Base-by-base conservation (phyloP, 2,329 filamentous ascomycete species). In the Trichoderma atrobrunneum region DNA sequence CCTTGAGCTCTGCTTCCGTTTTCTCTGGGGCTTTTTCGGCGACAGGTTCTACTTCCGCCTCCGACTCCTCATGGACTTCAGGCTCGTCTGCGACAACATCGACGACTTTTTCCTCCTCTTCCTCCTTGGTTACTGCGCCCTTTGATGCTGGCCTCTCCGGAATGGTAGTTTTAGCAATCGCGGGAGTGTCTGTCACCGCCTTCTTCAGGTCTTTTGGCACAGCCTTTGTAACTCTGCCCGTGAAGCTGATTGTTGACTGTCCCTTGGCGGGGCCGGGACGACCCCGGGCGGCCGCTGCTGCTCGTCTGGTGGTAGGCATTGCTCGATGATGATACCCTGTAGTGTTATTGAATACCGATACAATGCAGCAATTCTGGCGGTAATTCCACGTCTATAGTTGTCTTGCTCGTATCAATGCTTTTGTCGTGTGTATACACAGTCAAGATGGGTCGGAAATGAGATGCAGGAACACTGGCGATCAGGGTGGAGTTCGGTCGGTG, bases 231-330 rank as follows among this genome's bases (percentile, higher is more conserved):
- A 90, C 86, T 56, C 83, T 83, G 78, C 85, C 85, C 76, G 87
- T 85, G 82, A 90, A 90, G 78, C 85, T 88, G 72, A 89, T 83
- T 48, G 86, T 89, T 10, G 86, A 85, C 75, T 90, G 88, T 43
- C 82, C 81, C 77, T 85, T 87, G 73, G 78, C 78, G 61, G 81
- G 79, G 10, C 78, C 79, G 24, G 79, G 75, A 30, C 81, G 79
- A 70, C 80, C 76, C 61, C 81, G 79, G 74, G 79, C 76, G 76
- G 81, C 80, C 75, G 81, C 80, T 54, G 84, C 79, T n/a, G 86
- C 85, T 78, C 85, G 83, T 80, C 85, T 82, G 21, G 86, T 86
- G 65, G 81, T 78, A 57, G 86, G 85, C 86, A 88, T 88, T 61
- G 75, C 81, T 76, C 21, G 51, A 43, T 30, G 21, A 60, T 36